phyloP scores from a whole-genome alignment of 2,329 filamentous ascomycete genomes.

The Fonsecaea nubica region DNA sequence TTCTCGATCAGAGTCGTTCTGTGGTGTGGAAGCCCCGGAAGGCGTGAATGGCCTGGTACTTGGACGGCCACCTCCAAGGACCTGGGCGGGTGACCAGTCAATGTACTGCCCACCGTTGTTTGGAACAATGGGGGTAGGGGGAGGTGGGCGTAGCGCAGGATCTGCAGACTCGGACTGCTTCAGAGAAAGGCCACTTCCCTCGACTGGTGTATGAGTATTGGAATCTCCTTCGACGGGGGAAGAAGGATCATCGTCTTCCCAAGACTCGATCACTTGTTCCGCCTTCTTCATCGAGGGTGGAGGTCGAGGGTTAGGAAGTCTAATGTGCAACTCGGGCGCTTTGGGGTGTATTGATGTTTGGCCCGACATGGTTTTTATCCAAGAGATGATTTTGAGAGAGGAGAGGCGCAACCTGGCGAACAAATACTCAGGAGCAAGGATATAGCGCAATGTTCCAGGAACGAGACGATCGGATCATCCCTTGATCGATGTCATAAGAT shows the following conservation, averaged over 20 bases:
- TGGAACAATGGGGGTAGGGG: conserved; percentile 69
- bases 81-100: conserved; percentile 36
- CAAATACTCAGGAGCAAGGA: conserved; percentile 14
- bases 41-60: conserved; percentile 26
- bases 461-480: conserved; percentile 19
- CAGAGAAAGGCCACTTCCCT: conserved; percentile 25
- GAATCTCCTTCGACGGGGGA: conserved; percentile 41
- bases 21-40: conserved; percentile 27
- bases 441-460: conserved; percentile 14
- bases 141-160: conserved; percentile 57
- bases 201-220: conserved; percentile 31
- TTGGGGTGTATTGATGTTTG: conserved; percentile 36
- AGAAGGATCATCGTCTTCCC: conserved; percentile 60
- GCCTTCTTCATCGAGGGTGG: conserved; percentile 44
- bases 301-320: conserved; percentile 38
- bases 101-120: conserved; percentile 25
- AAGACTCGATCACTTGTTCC: conserved; percentile 67
- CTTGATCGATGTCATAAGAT: conserved; percentile 25
- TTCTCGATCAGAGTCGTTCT: conserved; percentile 27
- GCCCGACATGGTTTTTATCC: conserved; percentile 9
- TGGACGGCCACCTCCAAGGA: conserved; percentile 34
- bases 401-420: not conserved
- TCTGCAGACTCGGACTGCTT: conserved; percentile 38
- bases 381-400: not conserved
- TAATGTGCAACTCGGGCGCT: conserved; percentile 32